phyloP scores from a whole-genome alignment of 768 basidiomycete species.

The Grammothele lineata region DNA sequence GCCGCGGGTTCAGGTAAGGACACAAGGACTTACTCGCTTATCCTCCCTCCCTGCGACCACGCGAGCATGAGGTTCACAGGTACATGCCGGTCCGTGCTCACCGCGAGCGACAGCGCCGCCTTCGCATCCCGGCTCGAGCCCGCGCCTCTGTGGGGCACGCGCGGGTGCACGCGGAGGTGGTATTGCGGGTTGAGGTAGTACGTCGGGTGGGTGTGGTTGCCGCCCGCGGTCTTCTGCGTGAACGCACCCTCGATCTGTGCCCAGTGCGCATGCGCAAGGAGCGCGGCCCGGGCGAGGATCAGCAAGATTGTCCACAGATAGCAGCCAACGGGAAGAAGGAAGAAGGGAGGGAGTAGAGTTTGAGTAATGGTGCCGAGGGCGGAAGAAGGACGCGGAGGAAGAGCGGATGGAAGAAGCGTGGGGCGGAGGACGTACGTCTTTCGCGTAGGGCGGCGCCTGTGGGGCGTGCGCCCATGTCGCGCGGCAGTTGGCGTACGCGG shows the following conservation, averaged over 20 bases:
- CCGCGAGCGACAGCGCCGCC: slow-evolving; percentile 38
- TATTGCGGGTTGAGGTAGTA: slow-evolving; percentile 94
- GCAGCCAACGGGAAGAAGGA: not conserved
- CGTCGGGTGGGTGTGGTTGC: slow-evolving; percentile 73
- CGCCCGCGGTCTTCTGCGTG: slow-evolving; percentile 73
- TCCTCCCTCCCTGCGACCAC: slow-evolving; percentile 72
- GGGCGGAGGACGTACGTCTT: slow-evolving; percentile 15
- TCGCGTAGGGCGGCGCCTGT: slow-evolving; percentile 21
- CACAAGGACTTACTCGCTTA: slow-evolving; percentile 60
- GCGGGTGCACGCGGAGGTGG: slow-evolving; percentile 53
- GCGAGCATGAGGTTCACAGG: slow-evolving; percentile 71
- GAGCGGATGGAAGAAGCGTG: too few relatives aligned
- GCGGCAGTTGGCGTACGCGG: slow-evolving; percentile 44
- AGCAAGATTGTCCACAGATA: not conserved
- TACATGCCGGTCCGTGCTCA: slow-evolving; percentile 58
- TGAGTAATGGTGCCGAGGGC: too few relatives aligned
- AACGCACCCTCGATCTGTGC: slow-evolving; percentile 59
- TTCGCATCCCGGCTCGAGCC: slow-evolving; percentile 23
- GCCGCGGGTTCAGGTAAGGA: not conserved
- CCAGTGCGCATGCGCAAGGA: too few relatives aligned
- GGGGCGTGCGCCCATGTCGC: slow-evolving; percentile 22
- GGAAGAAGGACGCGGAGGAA: too few relatives aligned
- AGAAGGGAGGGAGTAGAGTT: too few relatives aligned
- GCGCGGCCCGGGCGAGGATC: not conserved
- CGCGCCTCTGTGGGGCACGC: not conserved